Base-by-base conservation (phyloP, 371 early-diverging fungal genomes). In the Globomyces sp. region DNA sequence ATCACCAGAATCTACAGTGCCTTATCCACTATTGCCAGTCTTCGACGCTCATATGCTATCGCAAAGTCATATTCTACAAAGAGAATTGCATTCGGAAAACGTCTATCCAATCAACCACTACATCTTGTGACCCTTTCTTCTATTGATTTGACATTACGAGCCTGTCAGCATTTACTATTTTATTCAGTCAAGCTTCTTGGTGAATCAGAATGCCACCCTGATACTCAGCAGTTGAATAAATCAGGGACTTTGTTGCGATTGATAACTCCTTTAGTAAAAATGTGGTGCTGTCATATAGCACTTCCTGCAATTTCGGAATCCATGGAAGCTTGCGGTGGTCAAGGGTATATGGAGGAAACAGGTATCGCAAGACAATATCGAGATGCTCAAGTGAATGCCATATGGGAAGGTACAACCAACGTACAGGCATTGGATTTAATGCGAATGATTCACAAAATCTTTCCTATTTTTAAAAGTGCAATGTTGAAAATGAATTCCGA, bases 351-450 rank as follows among this genome's bases (percentile, higher is more conserved):
- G 83, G 90, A 90, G 63, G 87, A 87, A 49, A 75, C 78, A 1
- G 85, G 86, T 1, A 70, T 88, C 47, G 11, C 47, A 47, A 8
- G 47, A 47, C 47, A 47, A 47, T 6, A 47, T 10, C 76, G 88
- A 34, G 87, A 90, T 69, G 71, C 83, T 10, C 76, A 79, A 49
- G 90, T 90, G n/a, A 86, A 86, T 67, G 78, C 81, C 3, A 87
- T 88, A 41, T 87, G 87, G 87, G 88, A 89, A 64, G 89, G 87
- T 5, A 88, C 89, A 0, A 81, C 88, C 0, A 88, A 88, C 61
- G 85, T 90, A 0, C 71, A 87, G 57, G 79, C 87, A 0, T 68
- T 85, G 70, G 90, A 90, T 73, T 83, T 88, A 13, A 13, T 11
- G 55, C 55, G 55, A 47, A 24, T 24, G 24, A 24, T 24, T 24